Conservation (phyloP, 1,284 basidiomycete species). For the Lignosus rhinocerotis region DNA sequence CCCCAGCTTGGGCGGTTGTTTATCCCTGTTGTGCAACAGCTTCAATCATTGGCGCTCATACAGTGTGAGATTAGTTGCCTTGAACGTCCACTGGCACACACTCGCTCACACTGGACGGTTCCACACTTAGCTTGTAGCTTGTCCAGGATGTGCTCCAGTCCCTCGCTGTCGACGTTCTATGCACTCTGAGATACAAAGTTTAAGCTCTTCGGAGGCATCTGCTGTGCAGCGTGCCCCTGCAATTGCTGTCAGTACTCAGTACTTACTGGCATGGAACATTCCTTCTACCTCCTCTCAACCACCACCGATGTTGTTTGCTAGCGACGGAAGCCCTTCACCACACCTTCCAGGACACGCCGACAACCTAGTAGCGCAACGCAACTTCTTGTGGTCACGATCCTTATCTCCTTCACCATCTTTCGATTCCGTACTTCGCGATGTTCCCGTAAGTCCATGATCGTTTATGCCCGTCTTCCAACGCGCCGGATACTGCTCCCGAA, state of each 20-base stretch:
- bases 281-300: not conserved
- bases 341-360: too few relatives aligned
- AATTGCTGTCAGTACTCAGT: not conserved
- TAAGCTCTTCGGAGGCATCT: not conserved
- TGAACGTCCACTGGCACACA: not conserved
- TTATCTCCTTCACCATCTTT: not conserved
- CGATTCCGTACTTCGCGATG: too few relatives aligned
- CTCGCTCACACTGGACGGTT: too few relatives aligned
- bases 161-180: not conserved
- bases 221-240: not conserved
- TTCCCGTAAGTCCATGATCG: too few relatives aligned
- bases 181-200: not conserved
- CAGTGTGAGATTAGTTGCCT: constrained; percentile 5
- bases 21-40: constrained; percentile 15
- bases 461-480: too few relatives aligned
- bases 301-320: not conserved
- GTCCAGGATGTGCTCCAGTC: not conserved
- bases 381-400: not conserved
- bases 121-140: not conserved
- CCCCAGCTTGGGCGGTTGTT: constrained; percentile 2
- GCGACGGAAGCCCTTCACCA: not conserved
- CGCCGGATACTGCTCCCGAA: too few relatives aligned
- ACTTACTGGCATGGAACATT: not conserved
- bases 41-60: not conserved
- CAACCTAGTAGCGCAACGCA: too few relatives aligned